Evolutionary conservation across 371 early-diverging fungal species (phyloP), one percentile per base, ranked within the genome.

Genomic region (Syncephalastrum monosporum): DNA sequence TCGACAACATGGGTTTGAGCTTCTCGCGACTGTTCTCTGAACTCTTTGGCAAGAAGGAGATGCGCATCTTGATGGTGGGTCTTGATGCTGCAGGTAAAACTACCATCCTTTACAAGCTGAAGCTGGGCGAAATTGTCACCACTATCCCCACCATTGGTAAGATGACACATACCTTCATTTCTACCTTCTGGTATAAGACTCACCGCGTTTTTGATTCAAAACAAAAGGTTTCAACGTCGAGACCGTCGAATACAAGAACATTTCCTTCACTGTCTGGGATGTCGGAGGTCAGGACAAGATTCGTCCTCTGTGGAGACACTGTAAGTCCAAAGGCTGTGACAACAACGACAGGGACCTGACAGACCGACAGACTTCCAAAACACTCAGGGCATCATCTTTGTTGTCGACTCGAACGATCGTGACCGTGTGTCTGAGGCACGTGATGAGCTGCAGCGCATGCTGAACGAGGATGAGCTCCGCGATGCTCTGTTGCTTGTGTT

Each of bases 31-130:
- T 79, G 50, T 76, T 75, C 46, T 53, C 65, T 55, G 71, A 71
- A 48, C 75, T 79, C 56, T 79, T 76, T 53, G 93, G 94, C 60
- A 87, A 90, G 67, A 93, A 88, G 77, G 97, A 99, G 68, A 90
- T 96, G 64, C 92, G 97, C 61, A 97, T 99, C 62, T 82, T 99
- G 54, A 96, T 99, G 72, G 89, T 99, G 17, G 99, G 98, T 47
- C 84, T 95, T 50, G 96, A 96, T 81, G 96, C 94, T 15, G 98
- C 99, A 16, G 99, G 99, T 65, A 99, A 99, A 77, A 99, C 99
- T 15, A 97, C 99, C 67, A 95, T 99, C 74, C 82, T 97, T 66
- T 97, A 93, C 71, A 84, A 75, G 66, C 68, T 79, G 51, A 75
- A 92, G 81, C 78, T 92, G 53, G 97, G 96, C 60, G 97, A 98